A percentile compares a stretch with the other conserved stretches of the same genome.
Conservation (phyloP, 148 eudicot species). For the Limonium bicolor region DNA sequence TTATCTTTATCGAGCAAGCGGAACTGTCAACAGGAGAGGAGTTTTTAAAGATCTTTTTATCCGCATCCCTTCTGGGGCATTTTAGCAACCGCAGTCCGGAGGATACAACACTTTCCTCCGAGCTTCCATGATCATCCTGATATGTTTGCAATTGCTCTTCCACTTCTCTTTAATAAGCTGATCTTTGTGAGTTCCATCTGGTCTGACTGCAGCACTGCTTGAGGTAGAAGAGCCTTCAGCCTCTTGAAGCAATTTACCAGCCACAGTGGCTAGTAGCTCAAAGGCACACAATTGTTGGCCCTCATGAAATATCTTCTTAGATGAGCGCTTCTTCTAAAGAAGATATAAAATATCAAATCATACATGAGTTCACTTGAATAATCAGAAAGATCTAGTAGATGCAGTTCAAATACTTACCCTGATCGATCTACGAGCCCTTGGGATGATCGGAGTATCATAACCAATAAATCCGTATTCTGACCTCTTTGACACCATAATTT, state of each 20-base stretch:
- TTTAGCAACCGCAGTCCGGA: slow-evolving; percentile 18
- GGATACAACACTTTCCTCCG: slow-evolving; percentile 47
- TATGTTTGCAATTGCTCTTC: slow-evolving; percentile 31
- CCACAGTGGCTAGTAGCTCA: slow-evolving; percentile 89
- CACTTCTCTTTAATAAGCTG: slow-evolving; percentile 28
- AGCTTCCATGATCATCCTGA: slow-evolving; percentile 72
- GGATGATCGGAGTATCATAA: slow-evolving; percentile 45
- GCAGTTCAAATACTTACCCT: slow-evolving; percentile 41
- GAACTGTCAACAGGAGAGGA: slow-evolving; percentile 29
- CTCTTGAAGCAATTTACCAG: slow-evolving; percentile 85
- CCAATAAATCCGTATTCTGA: slow-evolving; percentile 41
- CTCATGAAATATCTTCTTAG: slow-evolving; percentile 24
- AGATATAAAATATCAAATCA: neutral
- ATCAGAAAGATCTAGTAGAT: neutral
- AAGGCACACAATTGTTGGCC: slow-evolving; percentile 59
- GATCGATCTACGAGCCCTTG: slow-evolving; percentile 87
- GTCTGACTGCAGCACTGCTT: slow-evolving; percentile 52
- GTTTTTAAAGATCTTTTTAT: slow-evolving; percentile 18
- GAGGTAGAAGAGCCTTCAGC: slow-evolving; percentile 80
- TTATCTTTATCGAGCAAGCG: slow-evolving; percentile 26
- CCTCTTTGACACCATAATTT: slow-evolving; percentile 84
- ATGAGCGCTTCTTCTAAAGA: slow-evolving; percentile 36
- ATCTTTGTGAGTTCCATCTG: slow-evolving; percentile 17
- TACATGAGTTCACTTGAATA: neutral
- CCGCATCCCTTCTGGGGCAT: slow-evolving; percentile 8